These are phyloP conservation scores for Fusarium ramigenum DNA, from an alignment of 2,329 filamentous ascomycete genomes.

Conservation along the genomic window DNA sequence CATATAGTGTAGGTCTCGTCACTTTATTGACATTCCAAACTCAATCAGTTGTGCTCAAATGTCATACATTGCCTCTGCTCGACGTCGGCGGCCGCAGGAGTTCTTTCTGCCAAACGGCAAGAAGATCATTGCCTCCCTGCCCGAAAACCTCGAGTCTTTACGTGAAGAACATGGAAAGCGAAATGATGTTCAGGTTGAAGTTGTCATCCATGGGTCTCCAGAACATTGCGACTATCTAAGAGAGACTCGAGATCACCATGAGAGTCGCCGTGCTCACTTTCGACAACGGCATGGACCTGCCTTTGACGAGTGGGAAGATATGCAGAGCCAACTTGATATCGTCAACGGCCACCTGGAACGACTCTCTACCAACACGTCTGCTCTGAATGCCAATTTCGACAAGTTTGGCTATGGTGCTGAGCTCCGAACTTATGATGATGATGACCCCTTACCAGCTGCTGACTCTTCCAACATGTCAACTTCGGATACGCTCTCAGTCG, in stretches of 20 bases:
- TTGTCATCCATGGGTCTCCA: slow-evolving; percentile 66
- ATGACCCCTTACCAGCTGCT: slow-evolving; percentile 15
- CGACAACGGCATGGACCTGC: slow-evolving; percentile 59
- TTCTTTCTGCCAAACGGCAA: slow-evolving; percentile 65
- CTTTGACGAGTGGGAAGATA: slow-evolving; percentile 65
- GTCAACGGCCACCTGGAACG: slow-evolving; percentile 63
- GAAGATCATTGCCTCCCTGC: slow-evolving; percentile 65
- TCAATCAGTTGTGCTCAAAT: slow-evolving; percentile 6
- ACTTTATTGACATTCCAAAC: neutral
- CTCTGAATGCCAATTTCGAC: slow-evolving; percentile 68
- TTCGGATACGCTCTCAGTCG: slow-evolving; percentile 41
- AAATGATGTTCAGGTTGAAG: slow-evolving; percentile 56
- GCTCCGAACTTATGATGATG: slow-evolving; percentile 58
- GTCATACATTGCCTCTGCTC: slow-evolving; percentile 35
- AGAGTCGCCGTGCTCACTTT: slow-evolving; percentile 56
- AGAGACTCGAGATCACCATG: slow-evolving; percentile 63
- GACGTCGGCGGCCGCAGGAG: slow-evolving; percentile 56
- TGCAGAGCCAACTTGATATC: slow-evolving; percentile 61
- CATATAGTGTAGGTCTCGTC: neutral
- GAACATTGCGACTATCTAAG: slow-evolving; percentile 59
- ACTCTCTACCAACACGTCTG: slow-evolving; percentile 62
- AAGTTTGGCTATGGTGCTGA: slow-evolving; percentile 71
- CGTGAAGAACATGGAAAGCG: slow-evolving; percentile 53
- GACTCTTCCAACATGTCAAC: slow-evolving; percentile 35
- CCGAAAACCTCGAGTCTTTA: slow-evolving; percentile 62